phyloP scores from a whole-genome alignment of 2,329 filamentous ascomycete genomes.

The Acephala macrosclerotiorum region DNA sequence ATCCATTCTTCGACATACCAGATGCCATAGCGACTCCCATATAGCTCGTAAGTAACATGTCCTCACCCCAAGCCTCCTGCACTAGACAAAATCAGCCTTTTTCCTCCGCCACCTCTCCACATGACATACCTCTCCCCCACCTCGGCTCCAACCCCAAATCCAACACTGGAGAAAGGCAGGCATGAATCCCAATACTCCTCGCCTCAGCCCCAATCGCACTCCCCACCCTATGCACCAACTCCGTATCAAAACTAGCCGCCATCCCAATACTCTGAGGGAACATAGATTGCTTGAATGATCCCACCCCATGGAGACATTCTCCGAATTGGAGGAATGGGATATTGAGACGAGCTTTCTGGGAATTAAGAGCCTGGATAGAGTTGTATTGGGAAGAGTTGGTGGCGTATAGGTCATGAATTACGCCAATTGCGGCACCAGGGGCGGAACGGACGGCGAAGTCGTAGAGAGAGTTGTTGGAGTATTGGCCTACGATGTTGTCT shows the following conservation, averaged over 20 bases:
- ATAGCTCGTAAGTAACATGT: conserved; percentile 52
- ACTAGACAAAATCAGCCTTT: conserved; percentile 20
- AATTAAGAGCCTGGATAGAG: conserved; percentile 48
- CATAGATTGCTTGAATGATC: conserved; percentile 54
- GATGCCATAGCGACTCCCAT: conserved; percentile 54
- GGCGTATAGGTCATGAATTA: conserved; percentile 53
- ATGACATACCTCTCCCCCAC: conserved; percentile 47
- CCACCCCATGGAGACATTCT: conserved; percentile 54
- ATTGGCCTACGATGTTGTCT: conserved; percentile 48
- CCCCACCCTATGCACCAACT: conserved; percentile 51
- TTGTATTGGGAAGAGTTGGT: conserved; percentile 53
- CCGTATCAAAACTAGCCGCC: conserved; percentile 51
- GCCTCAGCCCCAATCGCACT: conserved; percentile 52
- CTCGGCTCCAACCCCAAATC: conserved; percentile 53
- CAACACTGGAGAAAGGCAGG: conserved; percentile 53
- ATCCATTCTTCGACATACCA: conserved; percentile 53
- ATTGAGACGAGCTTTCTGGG: conserved; percentile 47
- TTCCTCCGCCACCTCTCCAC: neutral
- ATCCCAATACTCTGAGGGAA: conserved; percentile 52
- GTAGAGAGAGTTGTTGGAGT: conserved; percentile 37
- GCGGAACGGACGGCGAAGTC: conserved; percentile 40
- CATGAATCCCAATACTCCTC: conserved; percentile 53
- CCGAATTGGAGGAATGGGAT: conserved; percentile 52
- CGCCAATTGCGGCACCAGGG: conserved; percentile 49
- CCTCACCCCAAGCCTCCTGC: conserved; percentile 54